These are phyloP conservation scores for Aureobasidium vineae DNA, from an alignment of 2,329 filamentous ascomycete species.

Conservation along the genomic window DNA sequence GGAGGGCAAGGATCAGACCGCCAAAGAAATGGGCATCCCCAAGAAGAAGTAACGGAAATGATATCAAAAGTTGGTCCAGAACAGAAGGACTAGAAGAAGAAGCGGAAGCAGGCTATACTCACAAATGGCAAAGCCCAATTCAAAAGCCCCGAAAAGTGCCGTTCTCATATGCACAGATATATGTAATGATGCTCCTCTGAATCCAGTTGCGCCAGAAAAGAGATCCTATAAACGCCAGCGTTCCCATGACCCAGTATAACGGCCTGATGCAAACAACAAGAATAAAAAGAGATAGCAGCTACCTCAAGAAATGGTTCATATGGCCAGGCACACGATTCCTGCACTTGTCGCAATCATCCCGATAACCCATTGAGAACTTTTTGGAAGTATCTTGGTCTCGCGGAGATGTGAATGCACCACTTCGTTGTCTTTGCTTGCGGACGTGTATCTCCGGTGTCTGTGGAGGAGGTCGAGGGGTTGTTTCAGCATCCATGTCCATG, in stretches of 20 bases:
- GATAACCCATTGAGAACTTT: constrained; percentile 46
- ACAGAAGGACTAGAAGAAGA: not conserved
- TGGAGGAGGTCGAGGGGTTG: constrained; percentile 23
- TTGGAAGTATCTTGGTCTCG: constrained; percentile 26
- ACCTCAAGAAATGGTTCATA: constrained; percentile 48
- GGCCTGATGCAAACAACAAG: not conserved
- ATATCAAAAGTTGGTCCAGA: not conserved
- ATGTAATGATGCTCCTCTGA: not conserved
- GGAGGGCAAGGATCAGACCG: not conserved
- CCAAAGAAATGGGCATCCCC: not conserved
- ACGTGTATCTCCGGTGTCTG: constrained; percentile 33
- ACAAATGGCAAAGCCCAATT: not conserved
- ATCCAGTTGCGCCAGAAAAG: not conserved
- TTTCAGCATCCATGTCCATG: constrained; percentile 37
- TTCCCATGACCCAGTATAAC: not conserved
- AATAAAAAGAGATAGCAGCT: not conserved
- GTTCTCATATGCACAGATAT: not conserved
- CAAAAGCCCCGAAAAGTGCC: not conserved
- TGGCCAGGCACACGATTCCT: constrained; percentile 49
- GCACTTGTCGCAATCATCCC: constrained; percentile 53
- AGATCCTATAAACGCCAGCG: not conserved
- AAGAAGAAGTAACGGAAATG: not conserved
- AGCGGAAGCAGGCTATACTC: not conserved
- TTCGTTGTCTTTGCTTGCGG: constrained; percentile 39
- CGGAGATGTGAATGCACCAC: constrained; percentile 35